These are phyloP conservation scores for Pythium vanterpoolii DNA, from an alignment of 352 stramenopile genomes.

Conservation along the genomic window DNA sequence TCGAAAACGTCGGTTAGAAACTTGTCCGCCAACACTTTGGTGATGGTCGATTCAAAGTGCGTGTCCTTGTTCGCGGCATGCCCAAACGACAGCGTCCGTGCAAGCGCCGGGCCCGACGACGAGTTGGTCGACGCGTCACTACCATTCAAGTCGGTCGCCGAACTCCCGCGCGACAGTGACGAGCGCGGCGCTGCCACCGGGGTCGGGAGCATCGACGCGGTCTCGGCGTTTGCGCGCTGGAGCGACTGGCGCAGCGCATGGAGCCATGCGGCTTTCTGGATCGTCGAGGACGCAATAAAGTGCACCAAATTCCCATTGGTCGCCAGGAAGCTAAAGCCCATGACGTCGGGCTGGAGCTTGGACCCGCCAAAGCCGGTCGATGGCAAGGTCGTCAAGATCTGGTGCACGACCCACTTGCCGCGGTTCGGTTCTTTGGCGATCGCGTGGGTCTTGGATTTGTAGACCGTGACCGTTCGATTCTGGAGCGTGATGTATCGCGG, in stretches of 20 bases:
- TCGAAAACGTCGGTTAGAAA: slow-evolving; percentile 65
- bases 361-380: slow-evolving; percentile 76
- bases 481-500: slow-evolving; percentile 85
- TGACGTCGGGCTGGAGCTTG: slow-evolving; percentile 69
- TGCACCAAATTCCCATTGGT: slow-evolving; percentile 84
- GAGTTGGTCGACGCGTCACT: slow-evolving; percentile 35
- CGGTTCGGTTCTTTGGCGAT: slow-evolving; percentile 76
- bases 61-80: not conserved
- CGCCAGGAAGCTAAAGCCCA: slow-evolving; percentile 82
- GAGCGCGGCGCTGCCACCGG: slow-evolving; percentile 15
- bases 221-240: slow-evolving; percentile 45
- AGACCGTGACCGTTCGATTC: slow-evolving; percentile 76
- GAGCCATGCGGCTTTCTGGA: slow-evolving; percentile 85
- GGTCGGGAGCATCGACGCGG: slow-evolving; percentile 28
- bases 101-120: not conserved
- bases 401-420: slow-evolving; percentile 78
- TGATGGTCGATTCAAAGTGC: slow-evolving; percentile 53
- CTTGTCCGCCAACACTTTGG: slow-evolving; percentile 64
- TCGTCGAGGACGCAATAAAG: slow-evolving; percentile 67
- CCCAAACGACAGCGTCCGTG: slow-evolving; percentile 11
- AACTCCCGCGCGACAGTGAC: not conserved
- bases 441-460: slow-evolving; percentile 86
- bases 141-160: not conserved
- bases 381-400: slow-evolving; percentile 74
- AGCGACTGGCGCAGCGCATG: slow-evolving; percentile 75